Evolutionary conservation across 352 stramenopile species (phyloP).

Genomic region (Globisporangium uncinulatum): DNA sequence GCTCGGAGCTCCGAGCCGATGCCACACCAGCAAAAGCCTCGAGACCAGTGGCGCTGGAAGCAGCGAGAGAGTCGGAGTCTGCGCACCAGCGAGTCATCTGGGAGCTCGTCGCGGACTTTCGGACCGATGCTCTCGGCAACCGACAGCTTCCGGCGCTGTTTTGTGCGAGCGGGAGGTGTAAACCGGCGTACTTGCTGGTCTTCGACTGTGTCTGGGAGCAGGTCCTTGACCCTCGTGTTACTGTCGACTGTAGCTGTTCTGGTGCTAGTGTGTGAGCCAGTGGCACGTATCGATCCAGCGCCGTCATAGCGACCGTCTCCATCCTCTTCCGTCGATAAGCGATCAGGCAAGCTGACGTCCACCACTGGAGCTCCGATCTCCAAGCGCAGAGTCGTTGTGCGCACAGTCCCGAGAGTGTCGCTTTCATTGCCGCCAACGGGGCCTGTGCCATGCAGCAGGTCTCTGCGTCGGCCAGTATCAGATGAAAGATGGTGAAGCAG

Average conservation of each 20-base stretch:
- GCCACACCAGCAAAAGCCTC: conserved; percentile 51
- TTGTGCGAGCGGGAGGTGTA: background rate
- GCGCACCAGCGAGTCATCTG: conserved; percentile 21
- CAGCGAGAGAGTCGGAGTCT: conserved; percentile 34
- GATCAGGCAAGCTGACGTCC: background rate
- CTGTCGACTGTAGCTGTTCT: background rate
- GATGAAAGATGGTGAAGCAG: background rate
- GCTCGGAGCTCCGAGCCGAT: conserved; percentile 17
- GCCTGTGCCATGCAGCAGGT: background rate
- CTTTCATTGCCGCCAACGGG: background rate
- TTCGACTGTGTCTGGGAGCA: no score
- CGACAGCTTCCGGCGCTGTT: background rate
- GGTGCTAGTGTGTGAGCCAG: no score
- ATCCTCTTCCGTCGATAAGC: no score
- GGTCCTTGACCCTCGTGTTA: background rate
- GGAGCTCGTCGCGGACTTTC: conserved; percentile 4
- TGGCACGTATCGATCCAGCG: no score
- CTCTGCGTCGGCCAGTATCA: background rate
- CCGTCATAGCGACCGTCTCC: no score
- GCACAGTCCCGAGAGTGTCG: background rate
- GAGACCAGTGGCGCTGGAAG: conserved; percentile 46
- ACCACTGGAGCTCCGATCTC: background rate
- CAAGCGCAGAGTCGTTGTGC: background rate
- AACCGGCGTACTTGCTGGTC: no score
- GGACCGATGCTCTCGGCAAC: conserved; percentile 7